Conservation (phyloP, 305 asterid genomes). For the Plantago lanceolata region DNA sequence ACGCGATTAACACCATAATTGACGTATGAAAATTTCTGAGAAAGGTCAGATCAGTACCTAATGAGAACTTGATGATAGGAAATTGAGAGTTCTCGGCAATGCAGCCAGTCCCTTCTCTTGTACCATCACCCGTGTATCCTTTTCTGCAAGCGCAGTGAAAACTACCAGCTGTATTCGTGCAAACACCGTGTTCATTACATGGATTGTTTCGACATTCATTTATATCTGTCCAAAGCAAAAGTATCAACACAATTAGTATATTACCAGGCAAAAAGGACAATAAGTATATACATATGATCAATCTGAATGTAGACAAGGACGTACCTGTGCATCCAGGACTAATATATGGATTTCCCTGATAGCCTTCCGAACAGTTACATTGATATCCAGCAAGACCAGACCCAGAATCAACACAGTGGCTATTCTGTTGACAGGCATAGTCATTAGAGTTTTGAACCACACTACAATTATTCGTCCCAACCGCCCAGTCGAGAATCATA, state of each 20-base stretch:
- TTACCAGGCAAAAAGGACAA: not conserved
- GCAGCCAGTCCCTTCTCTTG: no score
- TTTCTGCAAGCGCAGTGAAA: constrained; percentile 19
- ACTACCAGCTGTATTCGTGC: constrained; percentile 27
- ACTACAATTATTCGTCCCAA: constrained; percentile 30
- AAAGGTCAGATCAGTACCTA: no score
- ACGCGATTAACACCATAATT: no score
- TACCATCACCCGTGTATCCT: no score
- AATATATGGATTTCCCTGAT: constrained; percentile 37
- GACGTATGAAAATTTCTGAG: no score
- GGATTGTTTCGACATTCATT: constrained; percentile 41
- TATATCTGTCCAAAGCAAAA: constrained; percentile 26
- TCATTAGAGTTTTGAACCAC: constrained; percentile 22
- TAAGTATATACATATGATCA: not conserved
- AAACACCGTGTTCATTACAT: constrained; percentile 26
- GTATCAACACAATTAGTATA: not conserved
- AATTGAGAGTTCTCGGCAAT: no score
- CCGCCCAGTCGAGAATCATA: constrained; percentile 38
- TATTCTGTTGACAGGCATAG: constrained; percentile 32
- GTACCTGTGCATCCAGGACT: constrained; percentile 41
- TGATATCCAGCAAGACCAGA: constrained; percentile 34
- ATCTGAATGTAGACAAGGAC: not conserved
- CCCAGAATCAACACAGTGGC: constrained; percentile 37
- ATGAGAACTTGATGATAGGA: no score
- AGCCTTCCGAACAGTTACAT: constrained; percentile 35